Percentiles rank a stretch among this genome's conserved stretches.
phyloP scores from a whole-genome alignment of 495 filamentous ascomycete species.

The Neurospora sp. region DNA sequence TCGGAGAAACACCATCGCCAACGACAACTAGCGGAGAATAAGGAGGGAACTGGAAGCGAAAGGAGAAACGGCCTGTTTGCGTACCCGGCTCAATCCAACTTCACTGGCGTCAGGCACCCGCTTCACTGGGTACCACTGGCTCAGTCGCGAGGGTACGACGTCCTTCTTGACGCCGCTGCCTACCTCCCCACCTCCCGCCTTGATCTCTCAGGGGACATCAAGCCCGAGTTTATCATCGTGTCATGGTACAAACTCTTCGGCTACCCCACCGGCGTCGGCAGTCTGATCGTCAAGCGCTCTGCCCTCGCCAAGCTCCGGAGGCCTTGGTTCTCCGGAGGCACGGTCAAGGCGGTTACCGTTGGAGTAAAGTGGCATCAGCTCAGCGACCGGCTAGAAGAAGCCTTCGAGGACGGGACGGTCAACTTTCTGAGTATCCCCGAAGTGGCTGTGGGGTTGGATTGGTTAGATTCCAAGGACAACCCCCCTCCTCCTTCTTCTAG shows the following conservation, averaged over 20 bases:
- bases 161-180: constrained; percentile 50
- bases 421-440: constrained; percentile 51
- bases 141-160: constrained; percentile 35
- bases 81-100: constrained; percentile 58
- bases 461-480: constrained; percentile 5
- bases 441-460: constrained; percentile 41
- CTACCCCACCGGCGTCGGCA: constrained; percentile 49
- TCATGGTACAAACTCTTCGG: constrained; percentile 61
- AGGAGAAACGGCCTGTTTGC: constrained; percentile 37
- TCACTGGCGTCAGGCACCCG: constrained; percentile 50
- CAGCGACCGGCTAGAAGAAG: constrained; percentile 26
- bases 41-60: neutral
- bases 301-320: constrained; percentile 34
- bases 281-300: constrained; percentile 39
- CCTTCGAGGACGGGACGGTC: constrained; percentile 53
- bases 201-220: constrained; percentile 35
- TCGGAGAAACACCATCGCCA: neutral
- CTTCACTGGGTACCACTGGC: constrained; percentile 38
- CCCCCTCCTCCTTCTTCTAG: neutral
- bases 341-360: constrained; percentile 43
- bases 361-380: constrained; percentile 41
- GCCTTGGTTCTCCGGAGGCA: constrained; percentile 53
- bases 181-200: constrained; percentile 43
- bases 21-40: neutral
- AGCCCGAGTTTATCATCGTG: constrained; percentile 47